phyloP scores from a whole-genome alignment of 768 basidiomycete species.

The Leucocoprinus birnbaumii region DNA sequence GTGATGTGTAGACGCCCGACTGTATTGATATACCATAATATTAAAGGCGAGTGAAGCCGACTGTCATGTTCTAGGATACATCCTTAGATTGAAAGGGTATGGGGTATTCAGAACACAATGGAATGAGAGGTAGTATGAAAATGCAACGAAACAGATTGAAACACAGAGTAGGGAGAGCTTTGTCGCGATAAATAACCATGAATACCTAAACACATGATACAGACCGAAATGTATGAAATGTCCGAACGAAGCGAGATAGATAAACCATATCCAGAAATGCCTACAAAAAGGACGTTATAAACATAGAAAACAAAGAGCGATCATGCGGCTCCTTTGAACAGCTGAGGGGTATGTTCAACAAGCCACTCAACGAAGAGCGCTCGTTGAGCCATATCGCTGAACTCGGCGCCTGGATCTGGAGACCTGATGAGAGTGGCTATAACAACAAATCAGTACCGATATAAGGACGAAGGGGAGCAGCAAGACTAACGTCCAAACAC shows the following conservation, averaged over 20 bases:
- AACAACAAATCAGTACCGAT: constrained; percentile 16
- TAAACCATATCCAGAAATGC: constrained; percentile 1
- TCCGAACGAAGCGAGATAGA: neutral
- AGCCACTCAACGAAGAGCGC: constrained; percentile 93
- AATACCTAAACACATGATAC: constrained; percentile 6
- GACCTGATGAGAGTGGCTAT: constrained; percentile 94
- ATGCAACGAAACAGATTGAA: neutral
- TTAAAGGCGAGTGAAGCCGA: neutral
- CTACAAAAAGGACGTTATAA: constrained; percentile 15
- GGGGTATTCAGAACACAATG: constrained; percentile 10
- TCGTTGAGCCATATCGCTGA: constrained; percentile 97
- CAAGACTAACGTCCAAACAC: constrained; percentile 91
- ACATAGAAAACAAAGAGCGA: constrained; percentile 17
- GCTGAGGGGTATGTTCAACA: constrained; percentile 76
- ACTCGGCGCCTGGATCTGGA: constrained; percentile 81
- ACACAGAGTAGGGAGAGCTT: neutral
- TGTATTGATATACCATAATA: constrained; percentile 4
- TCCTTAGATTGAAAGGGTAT: constrained; percentile 4
- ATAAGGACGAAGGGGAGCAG: neutral
- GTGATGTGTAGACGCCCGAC: no score
- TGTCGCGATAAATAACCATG: constrained; percentile 11
- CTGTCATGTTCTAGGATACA: constrained; percentile 6
- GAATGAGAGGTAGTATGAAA: constrained; percentile 4
- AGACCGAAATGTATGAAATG: neutral
- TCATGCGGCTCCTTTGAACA: constrained; percentile 36